Evolutionary conservation across 495 filamentous ascomycete species (phyloP).

Genomic region (Podospora pseudopauciseta): DNA sequence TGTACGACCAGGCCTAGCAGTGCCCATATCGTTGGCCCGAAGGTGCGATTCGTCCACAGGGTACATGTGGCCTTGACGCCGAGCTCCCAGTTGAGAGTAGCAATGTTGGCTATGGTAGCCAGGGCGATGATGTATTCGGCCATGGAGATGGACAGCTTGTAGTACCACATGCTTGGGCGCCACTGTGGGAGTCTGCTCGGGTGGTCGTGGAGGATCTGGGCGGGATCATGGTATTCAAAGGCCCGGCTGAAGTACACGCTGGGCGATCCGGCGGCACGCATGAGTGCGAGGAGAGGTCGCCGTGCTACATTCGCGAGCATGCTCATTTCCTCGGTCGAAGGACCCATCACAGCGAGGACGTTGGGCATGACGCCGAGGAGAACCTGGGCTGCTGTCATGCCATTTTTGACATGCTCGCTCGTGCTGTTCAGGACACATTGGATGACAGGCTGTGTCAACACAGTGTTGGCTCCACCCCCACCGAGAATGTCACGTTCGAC

Average conservation of each 20-base stretch:
- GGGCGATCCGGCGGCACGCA: conserved; percentile 21
- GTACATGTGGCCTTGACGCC: conserved; percentile 15
- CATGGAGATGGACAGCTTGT: not conserved
- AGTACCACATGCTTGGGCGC: not conserved
- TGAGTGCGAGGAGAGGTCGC: conserved; percentile 20
- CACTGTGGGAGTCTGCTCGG: not conserved
- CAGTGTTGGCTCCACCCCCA: not conserved
- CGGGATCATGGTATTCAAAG: conserved; percentile 22
- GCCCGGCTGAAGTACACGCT: conserved; percentile 22
- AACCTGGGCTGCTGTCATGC: conserved; percentile 21
- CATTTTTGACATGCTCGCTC: conserved; percentile 20
- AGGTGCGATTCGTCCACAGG: conserved; percentile 14
- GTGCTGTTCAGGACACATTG: conserved; percentile 25
- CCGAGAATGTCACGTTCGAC: not conserved
- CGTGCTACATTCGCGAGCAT: conserved; percentile 17
- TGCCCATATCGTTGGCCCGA: not conserved
- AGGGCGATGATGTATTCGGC: conserved; percentile 18
- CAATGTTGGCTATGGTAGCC: conserved; percentile 14
- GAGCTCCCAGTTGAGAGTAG: conserved; percentile 15
- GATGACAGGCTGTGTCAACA: conserved; percentile 18
- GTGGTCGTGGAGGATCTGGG: conserved; percentile 13
- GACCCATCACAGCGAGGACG: conserved; percentile 22
- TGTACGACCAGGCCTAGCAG: not conserved
- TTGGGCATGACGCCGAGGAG: conserved; percentile 27
- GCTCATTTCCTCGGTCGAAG: conserved; percentile 18